phyloP scores from a whole-genome alignment of 129 eudicot genomes.

The Rutidosis leptorrhynchoides region DNA sequence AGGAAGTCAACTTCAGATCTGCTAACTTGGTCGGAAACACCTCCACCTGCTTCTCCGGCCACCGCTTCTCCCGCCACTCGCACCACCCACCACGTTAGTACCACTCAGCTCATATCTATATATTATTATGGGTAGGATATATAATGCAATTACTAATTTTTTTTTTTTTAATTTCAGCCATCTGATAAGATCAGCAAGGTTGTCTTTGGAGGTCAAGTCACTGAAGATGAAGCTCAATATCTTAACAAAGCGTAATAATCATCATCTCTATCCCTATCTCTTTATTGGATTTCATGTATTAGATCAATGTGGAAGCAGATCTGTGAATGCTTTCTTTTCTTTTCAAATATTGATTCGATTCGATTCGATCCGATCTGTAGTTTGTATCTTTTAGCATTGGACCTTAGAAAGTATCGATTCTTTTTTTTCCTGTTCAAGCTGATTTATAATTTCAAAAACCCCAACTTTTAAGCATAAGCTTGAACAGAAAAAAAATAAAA shows the following conservation, averaged over 20 bases:
- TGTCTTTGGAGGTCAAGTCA: conserved; percentile 89
- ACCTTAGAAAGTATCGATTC: too few species aligned
- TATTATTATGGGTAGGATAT: background rate
- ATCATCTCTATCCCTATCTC: conserved; percentile 50
- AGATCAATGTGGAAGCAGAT: background rate
- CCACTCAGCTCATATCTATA: background rate
- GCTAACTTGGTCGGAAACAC: conserved; percentile 79
- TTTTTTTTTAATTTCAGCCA: conserved; percentile 45
- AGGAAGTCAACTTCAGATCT: conserved; percentile 94
- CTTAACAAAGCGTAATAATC: conserved; percentile 80
- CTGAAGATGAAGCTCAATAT: conserved; percentile 82
- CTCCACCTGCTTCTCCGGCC: conserved; percentile 59
- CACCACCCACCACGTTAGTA: conserved; percentile 48
- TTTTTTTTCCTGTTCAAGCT: too few species aligned
- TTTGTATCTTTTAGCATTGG: too few species aligned
- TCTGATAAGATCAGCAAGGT: conserved; percentile 91
- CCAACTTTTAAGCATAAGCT: too few species aligned
- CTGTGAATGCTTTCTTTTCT: background rate
- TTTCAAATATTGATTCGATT: too few species aligned
- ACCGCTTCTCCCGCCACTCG: conserved; percentile 35
- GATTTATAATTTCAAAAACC: too few species aligned
- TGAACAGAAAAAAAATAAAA: too few species aligned
- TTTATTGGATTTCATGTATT: too few species aligned
- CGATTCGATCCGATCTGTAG: too few species aligned
- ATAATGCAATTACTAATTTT: background rate